Percentiles rank a stretch among this genome's conserved stretches.
Conservation (phyloP, 768 basidiomycete species). For the Lepiota subincarnata region DNA sequence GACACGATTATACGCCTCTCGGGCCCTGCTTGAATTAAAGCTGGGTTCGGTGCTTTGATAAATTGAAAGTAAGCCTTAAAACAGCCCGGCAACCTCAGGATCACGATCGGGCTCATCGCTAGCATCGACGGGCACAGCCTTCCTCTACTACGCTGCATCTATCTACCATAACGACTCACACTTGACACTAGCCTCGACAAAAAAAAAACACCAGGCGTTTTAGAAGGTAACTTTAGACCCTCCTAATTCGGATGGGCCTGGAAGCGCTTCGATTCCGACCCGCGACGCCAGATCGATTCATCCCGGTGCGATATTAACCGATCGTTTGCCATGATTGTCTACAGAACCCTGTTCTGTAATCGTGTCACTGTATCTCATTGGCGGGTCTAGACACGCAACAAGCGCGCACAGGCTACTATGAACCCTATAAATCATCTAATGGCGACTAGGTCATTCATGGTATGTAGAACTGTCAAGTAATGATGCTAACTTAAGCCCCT, state of each 20-base stretch:
- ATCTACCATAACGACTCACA: not conserved
- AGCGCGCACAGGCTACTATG: not conserved
- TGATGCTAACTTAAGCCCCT: conserved; percentile 1
- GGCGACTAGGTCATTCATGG: not conserved
- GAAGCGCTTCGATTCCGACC: conserved; percentile 9
- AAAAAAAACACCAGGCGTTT: not conserved
- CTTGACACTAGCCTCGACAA: not conserved
- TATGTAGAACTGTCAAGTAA: not conserved
- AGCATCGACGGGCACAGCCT: not conserved
- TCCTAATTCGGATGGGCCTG: conserved; percentile 1
- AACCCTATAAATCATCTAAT: conserved; percentile 2
- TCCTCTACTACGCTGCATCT: not conserved
- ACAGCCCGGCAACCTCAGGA: conserved; percentile 2
- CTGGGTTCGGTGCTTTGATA: conserved; percentile 9
- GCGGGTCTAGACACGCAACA: not conserved
- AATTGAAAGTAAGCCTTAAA: conserved; percentile 6
- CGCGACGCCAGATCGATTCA: conserved; percentile 5
- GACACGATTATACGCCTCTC: not conserved
- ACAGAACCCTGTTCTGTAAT: not conserved
- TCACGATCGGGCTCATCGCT: conserved; percentile 6
- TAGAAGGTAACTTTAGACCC: conserved; percentile 1
- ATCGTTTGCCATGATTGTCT: conserved; percentile 3
- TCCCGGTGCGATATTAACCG: conserved; percentile 4
- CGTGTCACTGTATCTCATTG: not conserved
- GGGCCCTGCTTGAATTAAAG: conserved; percentile 5